These are phyloP conservation scores for Allantophomopsis cytisporea DNA, from an alignment of 2,329 filamentous ascomycete genomes.

Conservation along the genomic window DNA sequence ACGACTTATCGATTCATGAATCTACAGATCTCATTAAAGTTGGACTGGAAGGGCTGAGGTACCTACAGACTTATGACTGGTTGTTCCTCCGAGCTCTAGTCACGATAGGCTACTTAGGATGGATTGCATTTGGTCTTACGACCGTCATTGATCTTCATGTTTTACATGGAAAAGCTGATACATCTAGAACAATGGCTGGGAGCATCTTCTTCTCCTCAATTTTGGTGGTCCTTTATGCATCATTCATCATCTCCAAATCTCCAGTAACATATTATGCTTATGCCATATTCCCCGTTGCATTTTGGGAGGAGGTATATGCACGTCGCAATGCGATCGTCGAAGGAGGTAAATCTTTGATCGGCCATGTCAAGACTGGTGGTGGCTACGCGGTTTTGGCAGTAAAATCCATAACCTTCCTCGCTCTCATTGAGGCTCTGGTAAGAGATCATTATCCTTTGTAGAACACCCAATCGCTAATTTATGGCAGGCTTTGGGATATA, in stretches of 20 bases:
- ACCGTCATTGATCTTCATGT: constrained; percentile 84
- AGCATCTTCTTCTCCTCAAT: constrained; percentile 60
- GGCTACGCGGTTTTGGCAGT: constrained; percentile 45
- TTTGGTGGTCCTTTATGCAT: constrained; percentile 63
- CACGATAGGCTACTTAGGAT: constrained; percentile 83
- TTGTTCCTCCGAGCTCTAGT: constrained; percentile 83
- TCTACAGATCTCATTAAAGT: constrained; percentile 66
- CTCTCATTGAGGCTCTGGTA: constrained; percentile 66
- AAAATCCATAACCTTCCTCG: constrained; percentile 55
- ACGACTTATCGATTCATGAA: constrained; percentile 67
- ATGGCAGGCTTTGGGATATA: constrained; percentile 74
- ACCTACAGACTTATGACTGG: constrained; percentile 98
- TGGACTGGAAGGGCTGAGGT: constrained; percentile 71
- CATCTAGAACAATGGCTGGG: constrained; percentile 46
- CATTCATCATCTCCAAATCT: constrained; percentile 68
- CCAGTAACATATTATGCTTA: constrained; percentile 82
- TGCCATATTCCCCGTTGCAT: constrained; percentile 79
- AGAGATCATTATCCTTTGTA: constrained; percentile 14
- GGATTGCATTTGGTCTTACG: constrained; percentile 85
- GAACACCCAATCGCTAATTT: constrained; percentile 5
- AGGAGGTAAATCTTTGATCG: constrained; percentile 56
- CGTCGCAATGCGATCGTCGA: constrained; percentile 54
- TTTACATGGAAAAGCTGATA: constrained; percentile 52
- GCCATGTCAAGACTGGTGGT: constrained; percentile 47
- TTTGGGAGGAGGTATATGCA: constrained; percentile 93